Percentiles rank a stretch among this genome's conserved stretches.
These are phyloP conservation scores for Chimonanthus praecox DNA, from an alignment of 164 flowering plant species.

Conservation along the genomic window DNA sequence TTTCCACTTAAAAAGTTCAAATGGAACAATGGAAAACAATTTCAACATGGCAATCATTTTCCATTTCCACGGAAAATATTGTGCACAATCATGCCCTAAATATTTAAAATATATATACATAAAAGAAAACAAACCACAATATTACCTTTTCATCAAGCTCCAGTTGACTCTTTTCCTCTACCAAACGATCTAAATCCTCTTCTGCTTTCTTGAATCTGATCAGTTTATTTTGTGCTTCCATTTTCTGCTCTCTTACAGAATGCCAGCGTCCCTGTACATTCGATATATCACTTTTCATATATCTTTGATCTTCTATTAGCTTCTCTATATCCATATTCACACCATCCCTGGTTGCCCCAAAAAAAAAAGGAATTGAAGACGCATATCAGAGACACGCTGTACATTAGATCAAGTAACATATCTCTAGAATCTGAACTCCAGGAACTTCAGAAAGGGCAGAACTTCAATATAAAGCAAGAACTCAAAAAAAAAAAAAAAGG, in stretches of 20 bases:
- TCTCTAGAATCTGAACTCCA: not conserved
- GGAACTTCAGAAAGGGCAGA: not conserved
- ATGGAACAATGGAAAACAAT: too few species aligned
- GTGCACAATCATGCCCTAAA: too few species aligned
- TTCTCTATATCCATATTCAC: conserved; percentile 55
- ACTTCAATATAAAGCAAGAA: not conserved
- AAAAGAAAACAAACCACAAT: not conserved
- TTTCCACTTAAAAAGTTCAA: too few species aligned
- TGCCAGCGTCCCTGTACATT: conserved; percentile 58
- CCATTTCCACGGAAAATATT: too few species aligned
- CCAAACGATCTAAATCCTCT: conserved; percentile 65
- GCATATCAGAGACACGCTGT: not conserved
- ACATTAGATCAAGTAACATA: not conserved
- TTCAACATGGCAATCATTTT: too few species aligned
- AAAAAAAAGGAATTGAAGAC: not conserved
- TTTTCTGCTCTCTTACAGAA: conserved; percentile 64
- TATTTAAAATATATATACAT: too few species aligned
- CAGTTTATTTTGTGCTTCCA: conserved; percentile 46
- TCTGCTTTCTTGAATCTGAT: conserved; percentile 48
- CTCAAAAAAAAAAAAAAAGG: too few species aligned
- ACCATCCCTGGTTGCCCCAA: conserved; percentile 44
- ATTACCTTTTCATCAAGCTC: conserved; percentile 82
- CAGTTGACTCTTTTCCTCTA: conserved; percentile 64
- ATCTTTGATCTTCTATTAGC: conserved; percentile 51
- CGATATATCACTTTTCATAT: conserved; percentile 59